phyloP scores from a whole-genome alignment of 2,329 filamentous ascomycete species.

The Orbilia blumenaviensis region DNA sequence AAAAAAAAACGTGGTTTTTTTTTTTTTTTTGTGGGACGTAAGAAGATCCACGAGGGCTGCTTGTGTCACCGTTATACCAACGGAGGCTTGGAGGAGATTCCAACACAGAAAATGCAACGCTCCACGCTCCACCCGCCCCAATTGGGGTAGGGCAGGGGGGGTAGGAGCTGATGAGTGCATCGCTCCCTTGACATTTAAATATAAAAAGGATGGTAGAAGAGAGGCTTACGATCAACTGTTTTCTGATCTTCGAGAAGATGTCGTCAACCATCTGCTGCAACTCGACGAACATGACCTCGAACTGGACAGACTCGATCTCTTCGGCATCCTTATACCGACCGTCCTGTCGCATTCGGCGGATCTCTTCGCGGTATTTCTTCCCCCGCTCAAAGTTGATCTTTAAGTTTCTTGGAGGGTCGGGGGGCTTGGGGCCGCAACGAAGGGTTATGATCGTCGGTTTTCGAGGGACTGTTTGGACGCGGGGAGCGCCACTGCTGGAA shows the following conservation, averaged over 20 bases:
- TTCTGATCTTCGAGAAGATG: background rate
- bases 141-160: no score
- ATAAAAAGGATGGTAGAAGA: background rate
- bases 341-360: background rate
- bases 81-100: background rate
- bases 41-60: background rate
- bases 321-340: background rate
- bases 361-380: background rate
- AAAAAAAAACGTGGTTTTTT: background rate
- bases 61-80: background rate
- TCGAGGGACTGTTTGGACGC: no score
- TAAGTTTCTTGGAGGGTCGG: background rate
- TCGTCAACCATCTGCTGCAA: background rate
- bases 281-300: slow-evolving; percentile 26
- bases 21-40: background rate
- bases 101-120: slow-evolving; percentile 51
- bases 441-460: background rate
- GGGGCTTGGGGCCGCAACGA: background rate
- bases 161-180: no score
- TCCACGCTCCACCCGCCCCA: no score
- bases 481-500: no score
- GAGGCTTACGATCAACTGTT: slow-evolving; percentile 2
- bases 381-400: slow-evolving; percentile 20
- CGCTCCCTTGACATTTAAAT: no score
- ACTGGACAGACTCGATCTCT: background rate